Conservation (phyloP, 2,329 filamentous ascomycete species). For the Colletotrichum paranaense region DNA sequence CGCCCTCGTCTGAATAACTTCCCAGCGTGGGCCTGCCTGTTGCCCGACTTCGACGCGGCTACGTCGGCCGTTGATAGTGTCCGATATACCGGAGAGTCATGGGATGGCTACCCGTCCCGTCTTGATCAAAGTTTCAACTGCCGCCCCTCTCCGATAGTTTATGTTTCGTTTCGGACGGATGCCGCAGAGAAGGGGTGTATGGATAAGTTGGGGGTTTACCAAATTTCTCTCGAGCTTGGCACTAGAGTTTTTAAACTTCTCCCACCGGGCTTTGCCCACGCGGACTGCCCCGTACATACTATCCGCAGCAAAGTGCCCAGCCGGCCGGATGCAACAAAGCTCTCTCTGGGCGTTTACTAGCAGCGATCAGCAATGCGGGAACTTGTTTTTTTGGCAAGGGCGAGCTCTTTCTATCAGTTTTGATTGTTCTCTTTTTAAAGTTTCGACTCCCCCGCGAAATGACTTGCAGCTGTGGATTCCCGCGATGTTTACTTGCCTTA, state of each 20-base stretch:
- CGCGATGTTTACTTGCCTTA: neutral
- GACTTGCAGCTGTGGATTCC: neutral
- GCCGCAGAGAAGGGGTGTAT: neutral
- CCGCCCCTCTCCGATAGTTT: neutral
- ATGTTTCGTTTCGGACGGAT: constrained; percentile 15
- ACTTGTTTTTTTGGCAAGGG: neutral
- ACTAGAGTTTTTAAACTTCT: neutral
- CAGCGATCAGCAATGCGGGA: neutral
- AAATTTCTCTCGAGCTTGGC: neutral
- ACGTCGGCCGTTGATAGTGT: neutral
- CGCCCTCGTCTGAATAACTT: neutral
- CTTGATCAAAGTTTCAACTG: neutral
- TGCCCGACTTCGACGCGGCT: no score
- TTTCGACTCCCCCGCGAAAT: neutral
- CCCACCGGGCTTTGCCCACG: neutral
- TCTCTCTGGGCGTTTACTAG: neutral
- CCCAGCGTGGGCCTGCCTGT: no score
- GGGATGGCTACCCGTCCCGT: constrained; percentile 20
- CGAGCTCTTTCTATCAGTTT: neutral
- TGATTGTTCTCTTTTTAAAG: neutral
- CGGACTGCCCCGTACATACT: neutral
- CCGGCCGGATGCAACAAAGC: neutral
- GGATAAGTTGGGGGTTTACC: neutral
- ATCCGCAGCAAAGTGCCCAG: neutral
- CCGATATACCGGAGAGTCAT: neutral